Conservation (phyloP, 2,329 filamentous ascomycete species). For the Diaporthe sp. region DNA sequence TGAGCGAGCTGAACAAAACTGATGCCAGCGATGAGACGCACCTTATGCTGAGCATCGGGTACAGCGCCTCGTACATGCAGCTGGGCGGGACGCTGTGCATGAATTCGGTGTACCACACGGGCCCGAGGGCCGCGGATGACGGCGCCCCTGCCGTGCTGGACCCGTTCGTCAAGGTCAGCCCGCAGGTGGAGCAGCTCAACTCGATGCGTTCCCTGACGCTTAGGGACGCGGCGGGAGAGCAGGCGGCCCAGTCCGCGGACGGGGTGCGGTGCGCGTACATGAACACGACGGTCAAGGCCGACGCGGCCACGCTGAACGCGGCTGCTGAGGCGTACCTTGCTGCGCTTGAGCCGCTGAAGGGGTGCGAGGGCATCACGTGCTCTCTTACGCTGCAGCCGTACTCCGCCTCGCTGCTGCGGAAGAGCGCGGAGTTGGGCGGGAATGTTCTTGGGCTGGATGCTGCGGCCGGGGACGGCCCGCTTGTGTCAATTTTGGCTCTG, state of each 20-base stretch:
- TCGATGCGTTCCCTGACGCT: constrained; percentile 8
- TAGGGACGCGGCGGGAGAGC: neutral
- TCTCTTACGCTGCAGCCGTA: constrained; percentile 45
- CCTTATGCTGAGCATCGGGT: constrained; percentile 45
- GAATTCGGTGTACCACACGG: constrained; percentile 41
- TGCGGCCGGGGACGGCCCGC: constrained; percentile 42
- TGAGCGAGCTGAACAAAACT: constrained; percentile 42
- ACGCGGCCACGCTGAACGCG: constrained; percentile 12
- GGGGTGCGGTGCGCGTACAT: constrained; percentile 32
- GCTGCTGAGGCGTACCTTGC: constrained; percentile 19
- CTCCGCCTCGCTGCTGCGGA: constrained; percentile 41
- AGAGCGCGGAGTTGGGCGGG: constrained; percentile 39
- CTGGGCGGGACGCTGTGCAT: constrained; percentile 41
- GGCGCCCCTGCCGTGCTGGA: constrained; percentile 27
- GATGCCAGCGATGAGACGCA: constrained; percentile 44
- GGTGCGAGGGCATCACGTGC: constrained; percentile 39
- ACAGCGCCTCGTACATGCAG: constrained; percentile 34
- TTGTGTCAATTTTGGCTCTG: constrained; percentile 42
- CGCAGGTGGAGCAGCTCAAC: constrained; percentile 37
- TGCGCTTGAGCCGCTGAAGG: constrained; percentile 42
- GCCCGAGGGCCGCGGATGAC: neutral
- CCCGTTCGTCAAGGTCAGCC: constrained; percentile 37
- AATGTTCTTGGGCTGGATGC: constrained; percentile 43
- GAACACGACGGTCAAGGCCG: constrained; percentile 34
- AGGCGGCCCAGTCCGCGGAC: constrained; percentile 18